Evolutionary conservation across 345 rosid genomes (phyloP).

Genomic region (Pugionium cornutum): DNA sequence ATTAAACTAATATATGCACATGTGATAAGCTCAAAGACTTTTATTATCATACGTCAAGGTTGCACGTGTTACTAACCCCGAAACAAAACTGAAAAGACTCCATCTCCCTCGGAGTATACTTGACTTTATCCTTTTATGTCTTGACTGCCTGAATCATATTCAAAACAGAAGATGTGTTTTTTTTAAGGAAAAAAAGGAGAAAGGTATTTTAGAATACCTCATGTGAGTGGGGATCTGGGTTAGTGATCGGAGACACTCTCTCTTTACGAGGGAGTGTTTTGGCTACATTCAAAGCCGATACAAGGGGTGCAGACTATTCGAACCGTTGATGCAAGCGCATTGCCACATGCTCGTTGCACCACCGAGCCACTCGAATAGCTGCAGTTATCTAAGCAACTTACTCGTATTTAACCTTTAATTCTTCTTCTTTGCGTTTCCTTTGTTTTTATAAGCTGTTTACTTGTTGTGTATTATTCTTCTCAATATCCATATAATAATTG

Average conservation of each 20-base stretch:
- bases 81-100: no score
- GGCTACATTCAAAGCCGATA: neutral
- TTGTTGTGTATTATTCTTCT: neutral
- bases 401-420: neutral
- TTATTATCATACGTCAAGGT: no score
- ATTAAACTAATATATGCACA: no score
- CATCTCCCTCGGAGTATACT: no score
- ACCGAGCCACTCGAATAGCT: constrained; percentile 23
- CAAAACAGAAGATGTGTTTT: no score
- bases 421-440: no score
- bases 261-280: neutral
- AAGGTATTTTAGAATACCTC: constrained; percentile 26
- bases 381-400: neutral
- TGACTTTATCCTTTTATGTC: no score
- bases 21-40: no score
- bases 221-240: neutral
- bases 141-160: no score
- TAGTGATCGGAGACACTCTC: neutral
- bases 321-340: constrained; percentile 13
- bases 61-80: no score
- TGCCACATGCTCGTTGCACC: constrained; percentile 17
- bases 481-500: no score
- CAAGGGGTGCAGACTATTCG: neutral
- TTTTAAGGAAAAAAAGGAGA: neutral
- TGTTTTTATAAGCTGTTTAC: no score